phyloP scores from a whole-genome alignment of 1,284 basidiomycete genomes.

The Cryptococcus sp. region DNA sequence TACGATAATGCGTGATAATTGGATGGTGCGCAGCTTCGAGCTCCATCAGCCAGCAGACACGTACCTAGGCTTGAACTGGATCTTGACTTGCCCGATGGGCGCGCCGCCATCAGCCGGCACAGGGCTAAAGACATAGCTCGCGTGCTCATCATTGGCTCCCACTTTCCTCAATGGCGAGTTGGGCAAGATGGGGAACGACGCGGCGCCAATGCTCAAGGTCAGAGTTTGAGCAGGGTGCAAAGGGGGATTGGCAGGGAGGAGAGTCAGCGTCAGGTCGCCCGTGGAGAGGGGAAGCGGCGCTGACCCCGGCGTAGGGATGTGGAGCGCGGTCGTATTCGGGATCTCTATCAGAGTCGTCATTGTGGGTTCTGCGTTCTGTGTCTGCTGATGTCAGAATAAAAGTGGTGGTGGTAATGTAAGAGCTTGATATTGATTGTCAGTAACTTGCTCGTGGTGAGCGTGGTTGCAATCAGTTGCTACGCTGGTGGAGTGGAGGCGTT shows the following conservation, averaged over 20 bases:
- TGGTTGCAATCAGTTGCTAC: background rate
- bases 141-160: constrained; percentile 43
- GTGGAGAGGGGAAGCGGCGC: constrained; percentile 42
- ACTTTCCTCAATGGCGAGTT: constrained; percentile 45
- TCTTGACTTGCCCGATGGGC: constrained; percentile 47
- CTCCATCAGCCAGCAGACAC: constrained; percentile 7
- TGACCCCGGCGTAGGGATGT: constrained; percentile 41
- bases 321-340: constrained; percentile 38
- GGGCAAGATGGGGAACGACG: constrained; percentile 42
- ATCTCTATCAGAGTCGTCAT: constrained; percentile 50
- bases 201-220: constrained; percentile 42
- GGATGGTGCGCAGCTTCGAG: background rate
- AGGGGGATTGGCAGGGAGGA: constrained; percentile 47
- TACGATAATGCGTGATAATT: background rate
- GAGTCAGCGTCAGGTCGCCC: constrained; percentile 44
- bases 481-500: background rate
- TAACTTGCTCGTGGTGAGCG: background rate
- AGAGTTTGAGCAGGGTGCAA: constrained; percentile 36
- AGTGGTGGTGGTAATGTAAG: background rate
- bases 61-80: constrained; percentile 44
- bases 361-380: constrained; percentile 5
- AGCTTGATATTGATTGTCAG: too few species aligned
- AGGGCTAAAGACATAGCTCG: constrained; percentile 49
- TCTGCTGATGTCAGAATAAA: background rate
- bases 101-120: constrained; percentile 38